Percentiles rank a stretch among this genome's conserved stretches.
Conservation (phyloP, 352 stramenopile genomes). For the Peronosclerospora sorghi region DNA sequence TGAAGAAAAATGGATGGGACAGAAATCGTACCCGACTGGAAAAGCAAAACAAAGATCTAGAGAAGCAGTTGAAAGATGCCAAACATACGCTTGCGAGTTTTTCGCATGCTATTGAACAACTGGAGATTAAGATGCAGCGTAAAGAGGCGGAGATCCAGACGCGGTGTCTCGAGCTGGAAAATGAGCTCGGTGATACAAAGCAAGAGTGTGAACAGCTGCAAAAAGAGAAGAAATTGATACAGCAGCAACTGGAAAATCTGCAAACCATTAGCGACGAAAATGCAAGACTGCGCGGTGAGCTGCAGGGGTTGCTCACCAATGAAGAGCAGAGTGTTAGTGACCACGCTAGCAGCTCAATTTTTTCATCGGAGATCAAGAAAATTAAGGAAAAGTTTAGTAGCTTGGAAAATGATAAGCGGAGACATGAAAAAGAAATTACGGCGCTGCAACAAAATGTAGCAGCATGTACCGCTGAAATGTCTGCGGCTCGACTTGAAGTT, state of each 20-base stretch:
- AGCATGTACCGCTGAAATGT: constrained; percentile 9
- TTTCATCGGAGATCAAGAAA: constrained; percentile 22
- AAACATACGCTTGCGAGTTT: constrained; percentile 45
- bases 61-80: constrained; percentile 49
- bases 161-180: constrained; percentile 38
- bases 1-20: constrained; percentile 30
- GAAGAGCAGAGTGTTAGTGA: constrained; percentile 2
- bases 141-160: constrained; percentile 54
- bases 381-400: constrained; percentile 22
- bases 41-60: constrained; percentile 35
- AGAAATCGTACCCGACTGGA: constrained; percentile 33
- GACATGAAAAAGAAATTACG: constrained; percentile 18
- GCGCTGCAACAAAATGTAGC: constrained; percentile 31
- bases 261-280: constrained; percentile 36
- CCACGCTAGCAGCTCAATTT: constrained; percentile 5
- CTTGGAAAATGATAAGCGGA: constrained; percentile 21
- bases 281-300: constrained; percentile 24
- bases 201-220: constrained; percentile 31
- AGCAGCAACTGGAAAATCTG: constrained; percentile 24
- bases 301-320: constrained; percentile 15
- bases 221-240: constrained; percentile 11
- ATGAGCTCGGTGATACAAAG: constrained; percentile 30
- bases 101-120: constrained; percentile 56
- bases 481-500: constrained; percentile 22
- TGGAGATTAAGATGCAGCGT: constrained; percentile 72